Conservation (phyloP, 2,329 filamentous ascomycete genomes). For the Botryotinia convoluta region DNA sequence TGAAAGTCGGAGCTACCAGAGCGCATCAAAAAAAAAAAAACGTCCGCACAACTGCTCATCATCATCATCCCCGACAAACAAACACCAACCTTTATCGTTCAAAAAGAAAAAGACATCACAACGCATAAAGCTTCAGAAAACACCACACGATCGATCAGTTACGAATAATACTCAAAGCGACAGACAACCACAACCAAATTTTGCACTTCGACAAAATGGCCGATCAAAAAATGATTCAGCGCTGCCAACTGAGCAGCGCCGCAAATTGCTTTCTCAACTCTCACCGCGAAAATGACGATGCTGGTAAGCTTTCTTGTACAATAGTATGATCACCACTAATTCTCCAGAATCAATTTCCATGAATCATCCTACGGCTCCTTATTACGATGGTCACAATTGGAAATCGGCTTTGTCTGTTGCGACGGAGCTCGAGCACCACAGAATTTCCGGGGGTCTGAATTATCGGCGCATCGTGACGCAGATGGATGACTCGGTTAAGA, state of each 20-base stretch:
- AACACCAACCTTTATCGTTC: neutral
- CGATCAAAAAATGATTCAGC: neutral
- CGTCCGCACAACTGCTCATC: neutral
- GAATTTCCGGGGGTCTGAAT: rapidly evolving
- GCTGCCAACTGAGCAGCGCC: neutral
- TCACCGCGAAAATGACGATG: rapidly evolving
- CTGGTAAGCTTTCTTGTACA: neutral
- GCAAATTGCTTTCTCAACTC: neutral
- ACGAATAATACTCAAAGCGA: neutral
- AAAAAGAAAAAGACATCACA: neutral
- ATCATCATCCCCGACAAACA: neutral
- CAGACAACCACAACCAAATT: neutral
- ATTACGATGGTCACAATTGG: neutral
- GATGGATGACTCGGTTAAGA: neutral
- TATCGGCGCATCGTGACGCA: neutral
- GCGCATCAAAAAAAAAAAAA: neutral
- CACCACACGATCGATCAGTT: too few species aligned
- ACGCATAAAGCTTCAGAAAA: neutral
- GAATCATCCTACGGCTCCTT: neutral
- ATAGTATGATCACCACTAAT: neutral
- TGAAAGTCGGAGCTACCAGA: neutral
- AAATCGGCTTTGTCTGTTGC: neutral
- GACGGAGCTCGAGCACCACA: neutral
- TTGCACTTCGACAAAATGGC: neutral
- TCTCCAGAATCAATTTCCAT: rapidly evolving